Conservation (phyloP, 2,329 filamentous ascomycete genomes). For the Sporothrix mexicana region DNA sequence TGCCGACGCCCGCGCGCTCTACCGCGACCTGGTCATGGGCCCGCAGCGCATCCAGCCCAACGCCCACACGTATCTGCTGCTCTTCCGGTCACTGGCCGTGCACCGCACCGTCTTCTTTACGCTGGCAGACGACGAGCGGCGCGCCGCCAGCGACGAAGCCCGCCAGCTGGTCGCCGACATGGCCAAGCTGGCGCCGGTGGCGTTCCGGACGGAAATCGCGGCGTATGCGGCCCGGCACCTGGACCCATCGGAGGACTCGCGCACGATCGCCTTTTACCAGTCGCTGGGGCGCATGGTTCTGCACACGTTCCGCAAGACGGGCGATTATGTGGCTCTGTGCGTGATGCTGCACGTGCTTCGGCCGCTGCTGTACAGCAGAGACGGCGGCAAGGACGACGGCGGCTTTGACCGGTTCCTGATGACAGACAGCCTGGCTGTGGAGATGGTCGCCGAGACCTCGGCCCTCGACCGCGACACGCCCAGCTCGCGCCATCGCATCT, state of each 20-base stretch:
- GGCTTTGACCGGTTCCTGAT: constrained; percentile 39
- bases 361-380: constrained; percentile 39
- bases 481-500: constrained; percentile 40
- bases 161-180: constrained; percentile 44
- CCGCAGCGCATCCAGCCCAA: constrained; percentile 60
- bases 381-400: neutral
- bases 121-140: constrained; percentile 25
- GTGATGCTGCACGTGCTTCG: constrained; percentile 48
- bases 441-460: constrained; percentile 43
- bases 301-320: constrained; percentile 52
- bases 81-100: constrained; percentile 66
- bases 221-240: neutral
- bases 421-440: constrained; percentile 44
- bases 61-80: constrained; percentile 69
- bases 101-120: constrained; percentile 52
- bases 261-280: constrained; percentile 38
- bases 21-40: constrained; percentile 57
- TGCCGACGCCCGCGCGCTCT: constrained; percentile 61
- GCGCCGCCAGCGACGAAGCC: constrained; percentile 37
- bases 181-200: constrained; percentile 39
- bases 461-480: constrained; percentile 36
- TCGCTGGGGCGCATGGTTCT: constrained; percentile 44
- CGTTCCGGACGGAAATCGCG: constrained; percentile 15
- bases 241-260: constrained; percentile 36
- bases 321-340: constrained; percentile 55